Evolutionary conservation across 164 flowering plant species (phyloP).

Genomic region (Magnolia kwangsiensis): DNA sequence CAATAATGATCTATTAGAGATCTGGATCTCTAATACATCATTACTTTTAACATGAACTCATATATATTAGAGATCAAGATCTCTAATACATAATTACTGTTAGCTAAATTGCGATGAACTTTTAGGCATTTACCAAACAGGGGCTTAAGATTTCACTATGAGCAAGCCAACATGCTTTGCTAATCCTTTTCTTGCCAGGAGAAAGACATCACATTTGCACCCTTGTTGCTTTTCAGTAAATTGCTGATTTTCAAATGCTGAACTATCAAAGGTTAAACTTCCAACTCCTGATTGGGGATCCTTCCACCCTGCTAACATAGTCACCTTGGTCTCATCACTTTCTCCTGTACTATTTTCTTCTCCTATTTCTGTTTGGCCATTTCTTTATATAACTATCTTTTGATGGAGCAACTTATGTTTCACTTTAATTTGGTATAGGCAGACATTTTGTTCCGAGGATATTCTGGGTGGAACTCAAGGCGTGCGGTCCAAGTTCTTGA

Average conservation of each 20-base stretch:
- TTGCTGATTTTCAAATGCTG: not conserved
- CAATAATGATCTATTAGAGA: too few species aligned
- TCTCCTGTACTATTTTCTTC: not conserved
- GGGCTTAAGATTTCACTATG: not conserved
- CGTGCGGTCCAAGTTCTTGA: constrained; percentile 77
- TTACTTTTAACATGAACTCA: too few species aligned
- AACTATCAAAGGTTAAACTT: not conserved
- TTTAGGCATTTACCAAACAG: too few species aligned
- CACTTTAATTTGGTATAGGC: constrained; percentile 43
- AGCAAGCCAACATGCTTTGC: not conserved
- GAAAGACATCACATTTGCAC: not conserved
- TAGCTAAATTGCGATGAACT: too few species aligned
- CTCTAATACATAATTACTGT: too few species aligned
- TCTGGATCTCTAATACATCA: too few species aligned
- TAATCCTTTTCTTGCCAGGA: not conserved
- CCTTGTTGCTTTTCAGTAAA: not conserved
- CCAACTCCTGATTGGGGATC: not conserved
- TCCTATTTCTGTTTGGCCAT: not conserved
- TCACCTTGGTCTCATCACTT: not conserved
- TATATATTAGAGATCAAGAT: too few species aligned
- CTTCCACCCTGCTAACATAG: not conserved
- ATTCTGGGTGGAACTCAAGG: constrained; percentile 83
- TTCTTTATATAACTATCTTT: not conserved
- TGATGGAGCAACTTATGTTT: constrained; percentile 2
- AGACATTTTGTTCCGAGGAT: constrained; percentile 76